Evolutionary conservation across 73 alveolate genomes (phyloP).

Genomic region (Paramecium caudatum): DNA sequence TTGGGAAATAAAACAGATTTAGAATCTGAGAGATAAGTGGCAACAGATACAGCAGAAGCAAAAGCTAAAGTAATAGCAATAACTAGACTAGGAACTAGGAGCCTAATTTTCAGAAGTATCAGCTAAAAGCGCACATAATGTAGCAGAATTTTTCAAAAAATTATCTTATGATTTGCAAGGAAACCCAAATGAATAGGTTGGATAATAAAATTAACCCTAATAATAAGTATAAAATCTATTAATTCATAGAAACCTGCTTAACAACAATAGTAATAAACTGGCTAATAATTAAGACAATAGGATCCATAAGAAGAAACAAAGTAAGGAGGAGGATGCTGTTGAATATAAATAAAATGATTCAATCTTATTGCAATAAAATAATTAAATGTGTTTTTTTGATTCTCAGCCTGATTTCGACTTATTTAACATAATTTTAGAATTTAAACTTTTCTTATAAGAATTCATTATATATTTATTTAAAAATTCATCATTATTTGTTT

Average conservation of each 20-base stretch:
- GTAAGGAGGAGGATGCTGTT: conserved; percentile 41
- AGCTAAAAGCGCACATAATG: conserved; percentile 72
- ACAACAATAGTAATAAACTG: neutral
- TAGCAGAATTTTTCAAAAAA: conserved; percentile 65
- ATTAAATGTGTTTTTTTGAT: too few relatives aligned
- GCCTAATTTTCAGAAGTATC: conserved; percentile 70
- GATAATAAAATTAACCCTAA: neutral
- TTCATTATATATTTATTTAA: too few relatives aligned
- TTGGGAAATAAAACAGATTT: conserved; percentile 72
- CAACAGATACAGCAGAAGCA: conserved; percentile 3
- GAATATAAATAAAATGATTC: conserved; percentile 17
- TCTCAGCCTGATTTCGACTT: too few relatives aligned
- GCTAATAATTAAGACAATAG: neutral
- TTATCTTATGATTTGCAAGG: conserved; percentile 64
- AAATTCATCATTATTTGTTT: neutral
- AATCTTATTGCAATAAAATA: too few relatives aligned
- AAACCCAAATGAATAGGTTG: neutral
- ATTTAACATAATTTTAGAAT: too few relatives aligned
- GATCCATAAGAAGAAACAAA: neutral
- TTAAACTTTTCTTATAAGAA: too few relatives aligned
- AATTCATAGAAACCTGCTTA: neutral
- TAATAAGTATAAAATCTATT: neutral
- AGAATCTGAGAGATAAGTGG: conserved; percentile 18
- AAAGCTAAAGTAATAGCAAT: conserved; percentile 52
- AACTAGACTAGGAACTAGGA: conserved; percentile 65